These are phyloP conservation scores for Trichosporon sp. DNA, from an alignment of 1,284 basidiomycete genomes.

Conservation along the genomic window DNA sequence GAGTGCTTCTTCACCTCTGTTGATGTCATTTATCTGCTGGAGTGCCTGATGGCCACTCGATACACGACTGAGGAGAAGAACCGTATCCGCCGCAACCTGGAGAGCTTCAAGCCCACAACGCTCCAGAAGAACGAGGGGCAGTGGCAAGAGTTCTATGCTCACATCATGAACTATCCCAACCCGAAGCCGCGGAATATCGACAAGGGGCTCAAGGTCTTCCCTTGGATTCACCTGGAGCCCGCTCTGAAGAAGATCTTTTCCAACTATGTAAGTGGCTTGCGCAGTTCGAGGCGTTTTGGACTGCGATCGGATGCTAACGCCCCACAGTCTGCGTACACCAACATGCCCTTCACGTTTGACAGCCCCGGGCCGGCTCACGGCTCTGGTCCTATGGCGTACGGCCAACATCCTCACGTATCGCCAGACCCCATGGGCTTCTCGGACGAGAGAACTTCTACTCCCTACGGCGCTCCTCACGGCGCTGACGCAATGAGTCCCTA, in stretches of 20 bases:
- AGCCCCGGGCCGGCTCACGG: not conserved
- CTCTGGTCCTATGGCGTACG: slow-evolving; percentile 6
- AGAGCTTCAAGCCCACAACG: slow-evolving; percentile 84
- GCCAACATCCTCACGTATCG: slow-evolving; percentile 8
- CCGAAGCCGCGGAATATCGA: slow-evolving; percentile 95
- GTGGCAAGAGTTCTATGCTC: slow-evolving; percentile 67
- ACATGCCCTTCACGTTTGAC: slow-evolving; percentile 2
- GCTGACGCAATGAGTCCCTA: slow-evolving; percentile 1
- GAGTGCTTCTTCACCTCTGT: slow-evolving; percentile 87
- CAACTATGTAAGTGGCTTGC: slow-evolving; percentile 71
- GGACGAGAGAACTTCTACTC: slow-evolving; percentile 7
- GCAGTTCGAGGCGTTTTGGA: not conserved
- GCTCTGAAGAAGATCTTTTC: slow-evolving; percentile 87
- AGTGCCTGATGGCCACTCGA: slow-evolving; percentile 72
- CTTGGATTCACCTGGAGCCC: slow-evolving; percentile 74
- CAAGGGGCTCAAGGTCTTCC: slow-evolving; percentile 95
- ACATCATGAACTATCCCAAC: slow-evolving; percentile 90
- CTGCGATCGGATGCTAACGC: not conserved
- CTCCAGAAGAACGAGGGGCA: slow-evolving; percentile 71
- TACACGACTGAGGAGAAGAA: slow-evolving; percentile 97
- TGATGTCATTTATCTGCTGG: slow-evolving; percentile 87
- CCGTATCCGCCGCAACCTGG: slow-evolving; percentile 85
- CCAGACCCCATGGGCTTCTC: slow-evolving; percentile 9
- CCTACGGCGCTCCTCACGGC: slow-evolving; percentile 2
- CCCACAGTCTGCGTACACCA: slow-evolving; percentile 8